Percentiles rank a stretch among this genome's conserved stretches.
Conservation (phyloP, 1,284 basidiomycete species). For the Ustilago esculenta region DNA sequence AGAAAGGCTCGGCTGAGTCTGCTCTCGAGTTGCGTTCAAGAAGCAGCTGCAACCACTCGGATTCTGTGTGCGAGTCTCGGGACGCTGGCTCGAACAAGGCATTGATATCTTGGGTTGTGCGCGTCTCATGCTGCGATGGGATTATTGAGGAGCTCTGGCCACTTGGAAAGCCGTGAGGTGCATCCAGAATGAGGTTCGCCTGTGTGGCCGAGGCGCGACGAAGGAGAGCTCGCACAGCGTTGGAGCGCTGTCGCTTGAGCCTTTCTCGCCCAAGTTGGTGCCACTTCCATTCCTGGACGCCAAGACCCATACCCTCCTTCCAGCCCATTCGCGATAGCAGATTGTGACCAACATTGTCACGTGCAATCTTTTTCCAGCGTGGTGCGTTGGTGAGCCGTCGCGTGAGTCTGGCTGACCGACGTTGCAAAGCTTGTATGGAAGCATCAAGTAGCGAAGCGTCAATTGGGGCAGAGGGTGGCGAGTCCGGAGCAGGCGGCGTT, state of each 20-base stretch:
- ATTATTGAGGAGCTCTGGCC: too few species aligned
- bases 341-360: conserved; percentile 39
- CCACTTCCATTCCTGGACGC: conserved; percentile 39
- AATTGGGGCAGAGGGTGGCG: conserved; percentile 4
- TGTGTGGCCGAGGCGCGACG: background rate
- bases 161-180: too few species aligned
- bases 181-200: background rate
- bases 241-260: conserved; percentile 12
- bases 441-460: background rate
- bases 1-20: background rate
- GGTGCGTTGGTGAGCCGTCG: conserved; percentile 23
- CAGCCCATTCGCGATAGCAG: conserved; percentile 43
- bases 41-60: conserved; percentile 18
- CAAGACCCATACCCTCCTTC: conserved; percentile 47
- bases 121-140: too few species aligned
- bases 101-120: too few species aligned
- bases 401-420: conserved; percentile 4
- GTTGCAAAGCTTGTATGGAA: conserved; percentile 1
- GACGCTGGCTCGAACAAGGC: background rate
- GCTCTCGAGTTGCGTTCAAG: background rate
- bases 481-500: conserved; percentile 12
- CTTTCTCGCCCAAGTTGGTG: conserved; percentile 20
- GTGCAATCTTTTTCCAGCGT: conserved; percentile 29
- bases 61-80: background rate
- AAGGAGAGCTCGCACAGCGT: conserved; percentile 14